phyloP scores from a whole-genome alignment of 2,329 filamentous ascomycete species.

The Diaporthe batatas region DNA sequence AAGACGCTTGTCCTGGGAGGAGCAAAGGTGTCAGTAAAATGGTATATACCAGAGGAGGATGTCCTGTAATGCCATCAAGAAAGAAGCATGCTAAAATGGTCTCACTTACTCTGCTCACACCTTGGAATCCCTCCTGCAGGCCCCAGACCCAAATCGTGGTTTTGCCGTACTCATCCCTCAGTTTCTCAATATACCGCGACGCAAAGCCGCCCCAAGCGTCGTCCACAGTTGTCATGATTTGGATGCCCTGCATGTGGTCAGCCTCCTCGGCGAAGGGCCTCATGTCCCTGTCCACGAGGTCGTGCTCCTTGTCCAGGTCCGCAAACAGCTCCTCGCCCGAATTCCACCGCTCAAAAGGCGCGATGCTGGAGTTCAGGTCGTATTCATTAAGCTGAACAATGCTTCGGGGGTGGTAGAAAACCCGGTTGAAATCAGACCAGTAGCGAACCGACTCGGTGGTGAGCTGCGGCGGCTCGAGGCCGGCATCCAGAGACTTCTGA shows the following conservation, averaged over 20 bases:
- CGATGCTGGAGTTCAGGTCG: conserved; percentile 82
- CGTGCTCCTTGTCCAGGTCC: conserved; percentile 81
- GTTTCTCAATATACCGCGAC: conserved; percentile 77
- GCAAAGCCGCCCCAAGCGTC: conserved; percentile 88
- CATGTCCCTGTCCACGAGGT: conserved; percentile 90
- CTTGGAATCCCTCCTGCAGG: conserved; percentile 72
- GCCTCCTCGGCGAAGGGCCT: conserved; percentile 92
- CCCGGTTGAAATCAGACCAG: conserved; percentile 95
- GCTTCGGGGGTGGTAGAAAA: conserved; percentile 91
- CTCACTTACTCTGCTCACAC: conserved; percentile 63
- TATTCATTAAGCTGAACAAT: conserved; percentile 90
- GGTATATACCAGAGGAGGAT: background rate
- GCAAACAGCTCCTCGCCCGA: conserved; percentile 82
- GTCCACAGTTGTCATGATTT: conserved; percentile 78
- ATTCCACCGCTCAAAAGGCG: conserved; percentile 84
- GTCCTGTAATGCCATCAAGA: background rate
- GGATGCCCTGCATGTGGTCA: conserved; percentile 90
- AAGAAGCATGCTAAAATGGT: background rate
- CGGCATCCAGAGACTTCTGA: conserved; percentile 82
- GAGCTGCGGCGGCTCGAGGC: conserved; percentile 72
- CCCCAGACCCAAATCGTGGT: conserved; percentile 90
- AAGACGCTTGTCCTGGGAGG: conserved; percentile 68
- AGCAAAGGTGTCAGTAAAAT: background rate
- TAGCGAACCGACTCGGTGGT: conserved; percentile 83
- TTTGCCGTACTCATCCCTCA: conserved; percentile 94